Conservation (phyloP, 139 green algal genomes). For the Closterium sp. region DNA sequence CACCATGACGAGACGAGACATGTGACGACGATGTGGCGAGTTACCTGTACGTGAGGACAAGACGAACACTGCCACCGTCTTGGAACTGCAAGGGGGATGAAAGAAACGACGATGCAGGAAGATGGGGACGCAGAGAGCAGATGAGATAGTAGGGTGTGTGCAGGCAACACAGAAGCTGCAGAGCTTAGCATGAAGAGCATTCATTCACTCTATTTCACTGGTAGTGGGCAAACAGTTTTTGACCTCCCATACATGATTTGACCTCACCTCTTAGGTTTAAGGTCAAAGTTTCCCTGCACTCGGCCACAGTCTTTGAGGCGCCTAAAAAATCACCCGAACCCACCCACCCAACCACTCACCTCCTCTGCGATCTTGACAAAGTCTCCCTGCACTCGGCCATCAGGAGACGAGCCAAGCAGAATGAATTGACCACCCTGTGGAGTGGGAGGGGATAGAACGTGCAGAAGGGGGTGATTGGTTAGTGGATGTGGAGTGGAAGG, state of each 20-base stretch:
- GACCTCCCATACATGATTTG: too few species aligned
- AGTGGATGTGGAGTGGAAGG: constrained; percentile 80
- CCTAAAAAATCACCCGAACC: too few species aligned
- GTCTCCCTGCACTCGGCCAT: constrained; percentile 65
- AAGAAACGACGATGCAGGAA: not conserved
- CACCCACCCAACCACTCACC: too few species aligned
- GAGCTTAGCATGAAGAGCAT: too few species aligned
- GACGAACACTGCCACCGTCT: not conserved
- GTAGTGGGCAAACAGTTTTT: too few species aligned
- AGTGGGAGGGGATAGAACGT: too few species aligned
- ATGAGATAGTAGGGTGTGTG: not conserved
- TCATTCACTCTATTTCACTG: too few species aligned
- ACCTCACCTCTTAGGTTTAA: constrained; percentile 26
- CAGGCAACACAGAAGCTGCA: not conserved
- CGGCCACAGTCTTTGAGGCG: constrained; percentile 49
- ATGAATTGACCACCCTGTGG: constrained; percentile 83
- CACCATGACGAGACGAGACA: too few species aligned
- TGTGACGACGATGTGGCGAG: not conserved
- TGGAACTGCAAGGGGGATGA: not conserved
- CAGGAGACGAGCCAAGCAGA: constrained; percentile 80
- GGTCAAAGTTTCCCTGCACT: constrained; percentile 76
- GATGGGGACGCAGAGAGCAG: not conserved
- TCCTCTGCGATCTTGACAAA: constrained; percentile 73
- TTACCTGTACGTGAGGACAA: constrained; percentile 30
- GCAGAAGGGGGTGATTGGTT: constrained; percentile 11